These are phyloP conservation scores for Phytophthora fragariaefolia DNA, from an alignment of 352 stramenopile species.

Conservation along the genomic window DNA sequence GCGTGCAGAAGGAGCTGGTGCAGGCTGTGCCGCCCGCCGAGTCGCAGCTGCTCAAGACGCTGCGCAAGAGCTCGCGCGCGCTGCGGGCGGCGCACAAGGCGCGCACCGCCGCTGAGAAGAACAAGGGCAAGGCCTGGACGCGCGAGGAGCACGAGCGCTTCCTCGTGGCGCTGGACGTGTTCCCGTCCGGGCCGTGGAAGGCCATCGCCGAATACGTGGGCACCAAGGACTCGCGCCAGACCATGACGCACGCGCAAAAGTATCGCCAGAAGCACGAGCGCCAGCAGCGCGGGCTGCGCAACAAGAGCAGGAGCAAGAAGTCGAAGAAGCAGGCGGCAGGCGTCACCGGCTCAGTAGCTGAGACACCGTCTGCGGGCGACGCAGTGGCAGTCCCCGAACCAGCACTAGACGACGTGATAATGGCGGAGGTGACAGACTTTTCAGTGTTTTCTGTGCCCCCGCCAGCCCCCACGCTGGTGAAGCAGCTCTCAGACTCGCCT, in stretches of 20 bases:
- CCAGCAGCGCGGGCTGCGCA: slow-evolving; percentile 57
- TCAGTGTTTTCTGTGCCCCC: slow-evolving; percentile 20
- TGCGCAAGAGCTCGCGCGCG: slow-evolving; percentile 21
- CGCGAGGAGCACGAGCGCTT: slow-evolving; percentile 62
- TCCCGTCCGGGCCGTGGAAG: slow-evolving; percentile 67
- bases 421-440: slow-evolving; percentile 17
- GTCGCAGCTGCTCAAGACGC: slow-evolving; percentile 33
- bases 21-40: slow-evolving; percentile 44
- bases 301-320: slow-evolving; percentile 41
- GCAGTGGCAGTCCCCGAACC: neutral
- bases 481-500: slow-evolving; percentile 43
- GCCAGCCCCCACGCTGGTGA: slow-evolving; percentile 8
- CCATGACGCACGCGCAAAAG: slow-evolving; percentile 87
- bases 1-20: slow-evolving; percentile 61
- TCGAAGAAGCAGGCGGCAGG: slow-evolving; percentile 7
- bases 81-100: slow-evolving; percentile 20
- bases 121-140: slow-evolving; percentile 69
- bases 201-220: slow-evolving; percentile 64
- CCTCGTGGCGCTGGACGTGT: slow-evolving; percentile 61
- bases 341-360: neutral
- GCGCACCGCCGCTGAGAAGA: slow-evolving; percentile 43
- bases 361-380: slow-evolving; percentile 3
- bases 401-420: slow-evolving; percentile 8
- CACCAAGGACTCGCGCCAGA: slow-evolving; percentile 91
- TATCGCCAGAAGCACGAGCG: slow-evolving; percentile 80